Conservation (phyloP, 169 alveolate species). For the Cryptosporidium viatorum region DNA sequence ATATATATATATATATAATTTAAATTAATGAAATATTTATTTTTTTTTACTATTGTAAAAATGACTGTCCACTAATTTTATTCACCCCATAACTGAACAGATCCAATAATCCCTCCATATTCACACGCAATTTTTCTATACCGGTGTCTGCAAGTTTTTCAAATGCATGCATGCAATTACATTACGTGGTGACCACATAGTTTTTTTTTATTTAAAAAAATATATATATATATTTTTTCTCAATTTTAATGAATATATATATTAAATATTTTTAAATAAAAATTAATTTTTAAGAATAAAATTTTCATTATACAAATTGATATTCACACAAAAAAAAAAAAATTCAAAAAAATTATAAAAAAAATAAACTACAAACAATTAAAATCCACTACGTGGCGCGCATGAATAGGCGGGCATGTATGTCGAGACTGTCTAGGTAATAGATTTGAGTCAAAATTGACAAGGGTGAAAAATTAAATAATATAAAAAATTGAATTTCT, state of each 20-base stretch:
- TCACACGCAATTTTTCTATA: conserved; percentile 47
- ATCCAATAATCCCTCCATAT: conserved; percentile 37
- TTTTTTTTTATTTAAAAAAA: neutral
- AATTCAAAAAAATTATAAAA: neutral
- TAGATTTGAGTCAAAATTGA: conserved; percentile 47
- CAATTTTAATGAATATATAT: neutral
- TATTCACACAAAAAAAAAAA: neutral
- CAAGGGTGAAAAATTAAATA: neutral
- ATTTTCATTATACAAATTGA: neutral
- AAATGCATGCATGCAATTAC: conserved; percentile 60
- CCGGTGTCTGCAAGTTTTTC: conserved; percentile 53
- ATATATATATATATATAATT: too few relatives aligned
- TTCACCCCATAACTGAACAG: conserved; percentile 8
- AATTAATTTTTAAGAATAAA: neutral
- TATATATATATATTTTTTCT: neutral
- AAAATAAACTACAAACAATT: neutral
- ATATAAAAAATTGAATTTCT: neutral
- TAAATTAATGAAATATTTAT: neutral
- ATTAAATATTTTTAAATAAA: neutral
- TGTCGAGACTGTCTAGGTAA: conserved; percentile 55
- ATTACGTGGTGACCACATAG: conserved; percentile 35
- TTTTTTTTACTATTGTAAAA: neutral
- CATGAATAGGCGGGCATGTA: neutral
- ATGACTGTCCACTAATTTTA: conserved; percentile 11
- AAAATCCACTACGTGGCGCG: conserved; percentile 50